Base-by-base conservation (phyloP, 2,329 filamentous ascomycete genomes). In the Leptographium radiaticola region DNA sequence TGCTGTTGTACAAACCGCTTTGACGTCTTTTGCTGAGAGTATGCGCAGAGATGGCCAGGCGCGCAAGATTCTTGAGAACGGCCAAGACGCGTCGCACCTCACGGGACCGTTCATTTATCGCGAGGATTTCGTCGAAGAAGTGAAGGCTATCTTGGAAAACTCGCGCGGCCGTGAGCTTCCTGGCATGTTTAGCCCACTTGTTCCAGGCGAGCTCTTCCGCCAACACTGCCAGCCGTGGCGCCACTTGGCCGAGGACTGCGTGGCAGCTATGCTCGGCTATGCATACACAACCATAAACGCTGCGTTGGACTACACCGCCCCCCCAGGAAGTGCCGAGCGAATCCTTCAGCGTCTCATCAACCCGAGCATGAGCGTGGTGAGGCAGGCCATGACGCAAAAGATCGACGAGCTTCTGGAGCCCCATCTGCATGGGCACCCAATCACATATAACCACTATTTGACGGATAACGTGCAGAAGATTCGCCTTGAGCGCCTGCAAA, bases 1-100 rank as follows among this genome's bases (percentile, higher is more conserved):
- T 0, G 77, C 79, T 0, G 67, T 75, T 0, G 66, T 81, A 1
- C 77, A 81, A 52, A 71, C 75, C 39, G 62, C 71, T 2, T 73
- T 76, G 47, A 54, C 64, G 0, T 62, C 67, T 0, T 84, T 83
- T 43, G 7, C n/a, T 36, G n/a, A 18, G 10, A 44, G 16, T 18
- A 48, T 48, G 18, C 13, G 51, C 16, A 16, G n/a, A 6, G 4
- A 25, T 6, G 42, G 34, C 8, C 36, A 25, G n/a, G 34, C 54
- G 20, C 20, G 49, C 34, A 40, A 15, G 6, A 38, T 52, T 16
- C 20, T 25, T 18, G 49, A 34, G 20, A 50, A 12, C 12, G 18
- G 40, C 4, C 5, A 25, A 11, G 18, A 36, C 9, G 18, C 11
- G 3, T 36, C 16, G 10, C 5, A 49, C n/a, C 2, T 25, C 6